Evolutionary conservation across 2,329 filamentous ascomycete genomes (phyloP), one percentile per base, ranked within the genome.

Genomic region (Fusarium fracticaudum): DNA sequence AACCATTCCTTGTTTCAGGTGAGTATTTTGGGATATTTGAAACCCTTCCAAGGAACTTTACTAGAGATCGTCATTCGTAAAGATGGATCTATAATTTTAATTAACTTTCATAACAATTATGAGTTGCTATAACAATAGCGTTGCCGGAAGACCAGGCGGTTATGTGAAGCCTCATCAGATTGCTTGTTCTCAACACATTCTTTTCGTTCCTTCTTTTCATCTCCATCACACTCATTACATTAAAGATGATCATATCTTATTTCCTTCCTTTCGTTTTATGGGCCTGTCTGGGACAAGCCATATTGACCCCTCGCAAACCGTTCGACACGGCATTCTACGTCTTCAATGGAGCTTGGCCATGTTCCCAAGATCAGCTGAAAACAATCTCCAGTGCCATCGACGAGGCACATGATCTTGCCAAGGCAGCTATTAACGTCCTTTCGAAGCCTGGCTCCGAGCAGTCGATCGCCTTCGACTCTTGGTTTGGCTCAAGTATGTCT

Each of bases 1-100:
- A 54, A n/a, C 51, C 8, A 12, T 13, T 29, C 0, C 18, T 22
- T 29, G 51, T 54, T 54, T 54, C 51, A 54, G 51, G 35, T 54
- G 20, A 29, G 2, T 14, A 15, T 24, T 26, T 53, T 12, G 6
- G 33, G 50, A 22, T 29, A 17, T 8, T 40, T n/a, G 35, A 40
- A 40, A 40, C 51, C 8, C 13, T 54, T 18, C 51, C 35, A 18
- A 40, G 51, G 14, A 40, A 54, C 35, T 54, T 18, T 54, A 18
- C 24, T 1, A 54, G 6, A 54, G 51, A 40, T 54, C 35, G 20
- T 6, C 35, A 7, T 54, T 40, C 51, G 51, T 54, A 54, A 54
- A 40, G 20, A 54, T 54, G 51, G 51, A 29, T 54, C 35, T 54
- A 54, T 40, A 40, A 54, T 54, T 26, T 29, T 40, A 54, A 54